phyloP scores from a whole-genome alignment of 2,329 filamentous ascomycete genomes.

The Talaromyces amestolkiae region DNA sequence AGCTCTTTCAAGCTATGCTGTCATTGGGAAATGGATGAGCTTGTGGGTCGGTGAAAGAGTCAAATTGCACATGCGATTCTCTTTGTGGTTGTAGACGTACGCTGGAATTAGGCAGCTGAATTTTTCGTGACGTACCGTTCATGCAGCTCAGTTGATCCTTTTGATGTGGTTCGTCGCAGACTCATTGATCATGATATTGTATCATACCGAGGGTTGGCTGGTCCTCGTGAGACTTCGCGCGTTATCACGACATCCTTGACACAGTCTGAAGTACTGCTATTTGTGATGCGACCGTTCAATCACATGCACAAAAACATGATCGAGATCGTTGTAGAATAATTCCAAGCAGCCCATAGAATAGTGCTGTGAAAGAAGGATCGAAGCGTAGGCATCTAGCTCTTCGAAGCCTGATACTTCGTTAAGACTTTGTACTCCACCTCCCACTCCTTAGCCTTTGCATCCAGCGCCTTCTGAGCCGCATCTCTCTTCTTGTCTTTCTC shows the following conservation, averaged over 20 bases:
- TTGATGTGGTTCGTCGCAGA: neutral
- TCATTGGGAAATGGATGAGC: neutral
- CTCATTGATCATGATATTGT: neutral
- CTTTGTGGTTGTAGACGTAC: neutral
- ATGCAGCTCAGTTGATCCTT: neutral
- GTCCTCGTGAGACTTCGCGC: neutral
- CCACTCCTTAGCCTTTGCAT: slow-evolving; percentile 44
- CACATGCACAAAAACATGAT: neutral
- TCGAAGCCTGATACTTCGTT: slow-evolving; percentile 39
- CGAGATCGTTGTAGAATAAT: no score
- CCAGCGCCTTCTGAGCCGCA: slow-evolving; percentile 40
- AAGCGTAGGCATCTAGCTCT: neutral
- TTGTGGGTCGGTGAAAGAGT: neutral
- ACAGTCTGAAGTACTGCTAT: neutral
- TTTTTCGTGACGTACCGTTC: neutral
- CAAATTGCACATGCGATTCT: neutral
- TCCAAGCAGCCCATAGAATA: neutral
- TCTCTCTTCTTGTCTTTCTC: slow-evolving; percentile 39
- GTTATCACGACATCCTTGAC: neutral
- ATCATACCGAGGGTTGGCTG: neutral
- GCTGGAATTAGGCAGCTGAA: neutral
- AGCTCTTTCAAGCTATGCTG: no score
- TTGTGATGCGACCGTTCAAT: neutral
- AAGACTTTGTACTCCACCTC: slow-evolving; percentile 44
- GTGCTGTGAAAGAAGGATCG: neutral